These are phyloP conservation scores for Gloeopeniophorella convolvens DNA, from an alignment of 768 basidiomycete species.

Conservation along the genomic window DNA sequence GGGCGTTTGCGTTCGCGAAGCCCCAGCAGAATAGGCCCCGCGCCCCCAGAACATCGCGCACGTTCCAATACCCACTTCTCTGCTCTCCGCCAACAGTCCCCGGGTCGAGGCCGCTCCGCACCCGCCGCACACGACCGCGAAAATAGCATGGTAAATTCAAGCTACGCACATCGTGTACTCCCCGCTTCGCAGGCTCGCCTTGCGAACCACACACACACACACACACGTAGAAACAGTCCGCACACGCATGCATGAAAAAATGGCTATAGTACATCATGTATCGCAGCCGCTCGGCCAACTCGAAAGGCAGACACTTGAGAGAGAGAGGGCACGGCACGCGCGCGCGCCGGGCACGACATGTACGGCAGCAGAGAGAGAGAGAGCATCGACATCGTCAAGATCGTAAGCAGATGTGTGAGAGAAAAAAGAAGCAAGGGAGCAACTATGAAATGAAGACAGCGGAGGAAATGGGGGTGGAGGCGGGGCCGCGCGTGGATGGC, in stretches of 20 bases:
- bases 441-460: conserved; percentile 3
- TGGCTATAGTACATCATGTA: conserved; percentile 18
- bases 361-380: too few relatives aligned
- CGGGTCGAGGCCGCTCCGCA: too few relatives aligned
- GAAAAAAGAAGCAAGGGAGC: conserved; percentile 1
- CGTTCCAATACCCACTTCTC: too few relatives aligned
- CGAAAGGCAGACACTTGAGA: neutral
- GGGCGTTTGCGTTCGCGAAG: too few relatives aligned
- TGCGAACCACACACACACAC: too few relatives aligned
- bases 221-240: too few relatives aligned
- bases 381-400: conserved; percentile 17
- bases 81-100: too few relatives aligned
- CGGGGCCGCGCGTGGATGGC: conserved; percentile 8
- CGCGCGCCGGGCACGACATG: conserved; percentile 15
- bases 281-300: conserved; percentile 1
- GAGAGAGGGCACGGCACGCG: neutral
- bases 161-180: conserved; percentile 6
- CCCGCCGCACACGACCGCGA: neutral
- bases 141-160: conserved; percentile 14
- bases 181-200: too few relatives aligned
- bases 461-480: neutral
- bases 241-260: conserved; percentile 11
- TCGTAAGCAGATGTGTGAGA: conserved; percentile 9
- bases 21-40: too few relatives aligned
- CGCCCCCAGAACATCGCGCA: too few relatives aligned